A percentile compares a stretch with the other conserved stretches of the same genome.
These are phyloP conservation scores for Schoenoplectus tabernaemontani DNA, from an alignment of 202 grass and related monocot genomes.

Conservation along the genomic window DNA sequence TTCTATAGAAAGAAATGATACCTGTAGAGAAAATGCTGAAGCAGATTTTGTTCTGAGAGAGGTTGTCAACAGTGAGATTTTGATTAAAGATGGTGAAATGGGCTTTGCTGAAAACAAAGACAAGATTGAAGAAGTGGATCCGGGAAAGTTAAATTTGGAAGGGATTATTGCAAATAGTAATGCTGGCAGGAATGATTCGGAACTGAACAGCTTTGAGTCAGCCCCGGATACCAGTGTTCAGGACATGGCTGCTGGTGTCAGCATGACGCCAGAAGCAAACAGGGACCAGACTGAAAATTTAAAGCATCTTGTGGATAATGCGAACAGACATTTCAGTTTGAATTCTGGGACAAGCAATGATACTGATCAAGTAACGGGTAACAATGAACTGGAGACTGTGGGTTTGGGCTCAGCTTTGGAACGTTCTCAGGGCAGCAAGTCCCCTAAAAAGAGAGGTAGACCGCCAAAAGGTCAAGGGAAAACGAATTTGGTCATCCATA, in stretches of 20 bases:
- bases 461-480: background rate
- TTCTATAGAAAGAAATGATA: background rate
- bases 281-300: background rate
- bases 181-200: no score
- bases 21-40: background rate
- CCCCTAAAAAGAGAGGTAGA: slow-evolving; percentile 11
- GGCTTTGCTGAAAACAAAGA: no score
- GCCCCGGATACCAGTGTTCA: background rate
- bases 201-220: background rate
- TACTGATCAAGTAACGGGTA: background rate
- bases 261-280: background rate
- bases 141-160: background rate
- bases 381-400: background rate
- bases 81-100: background rate
- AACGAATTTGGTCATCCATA: background rate
- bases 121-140: background rate
- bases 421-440: background rate
- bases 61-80: background rate
- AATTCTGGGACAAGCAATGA: background rate
- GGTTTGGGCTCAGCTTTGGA: no score
- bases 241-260: background rate
- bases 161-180: background rate
- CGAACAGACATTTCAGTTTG: background rate
- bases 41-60: background rate
- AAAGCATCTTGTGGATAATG: background rate